Conservation (phyloP, 345 rosid genomes). For the Pistacia integerrima region DNA sequence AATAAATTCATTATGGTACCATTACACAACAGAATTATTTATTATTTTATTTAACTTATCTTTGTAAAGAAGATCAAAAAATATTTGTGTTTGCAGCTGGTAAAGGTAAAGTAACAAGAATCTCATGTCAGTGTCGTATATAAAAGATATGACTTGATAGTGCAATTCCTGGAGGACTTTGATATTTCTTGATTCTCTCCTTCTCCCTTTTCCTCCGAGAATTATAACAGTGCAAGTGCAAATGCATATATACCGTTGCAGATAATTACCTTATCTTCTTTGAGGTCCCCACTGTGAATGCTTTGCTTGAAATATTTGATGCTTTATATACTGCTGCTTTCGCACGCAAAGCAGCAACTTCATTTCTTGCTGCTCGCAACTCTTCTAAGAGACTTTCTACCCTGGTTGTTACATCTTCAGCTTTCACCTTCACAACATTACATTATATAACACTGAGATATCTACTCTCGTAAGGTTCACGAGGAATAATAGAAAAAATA, state of each 20-base stretch:
- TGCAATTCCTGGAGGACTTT: background rate
- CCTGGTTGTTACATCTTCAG: slow-evolving; percentile 80
- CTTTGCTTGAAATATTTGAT: slow-evolving; percentile 62
- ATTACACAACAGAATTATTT: background rate
- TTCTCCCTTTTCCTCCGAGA: background rate
- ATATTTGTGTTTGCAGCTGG: background rate
- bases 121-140: slow-evolving; percentile 1
- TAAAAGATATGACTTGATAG: background rate
- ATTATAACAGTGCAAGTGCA: background rate
- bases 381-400: slow-evolving; percentile 84
- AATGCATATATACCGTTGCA: background rate
- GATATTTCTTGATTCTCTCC: background rate
- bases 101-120: background rate
- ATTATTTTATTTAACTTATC: background rate
- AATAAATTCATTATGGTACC: background rate
- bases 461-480: background rate
- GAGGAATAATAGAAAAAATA: background rate
- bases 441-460: slow-evolving; percentile 5
- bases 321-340: slow-evolving; percentile 81
- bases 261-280: slow-evolving; percentile 52
- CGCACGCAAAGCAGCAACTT: slow-evolving; percentile 70
- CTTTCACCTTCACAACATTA: slow-evolving; percentile 69
- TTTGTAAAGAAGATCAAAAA: background rate
- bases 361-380: slow-evolving; percentile 64
- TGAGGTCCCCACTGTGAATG: slow-evolving; percentile 61